A percentile compares a stretch with the other conserved stretches of the same genome.
Evolutionary conservation across 129 eudicot species (phyloP).

Genomic region (Flaveria trinervia): DNA sequence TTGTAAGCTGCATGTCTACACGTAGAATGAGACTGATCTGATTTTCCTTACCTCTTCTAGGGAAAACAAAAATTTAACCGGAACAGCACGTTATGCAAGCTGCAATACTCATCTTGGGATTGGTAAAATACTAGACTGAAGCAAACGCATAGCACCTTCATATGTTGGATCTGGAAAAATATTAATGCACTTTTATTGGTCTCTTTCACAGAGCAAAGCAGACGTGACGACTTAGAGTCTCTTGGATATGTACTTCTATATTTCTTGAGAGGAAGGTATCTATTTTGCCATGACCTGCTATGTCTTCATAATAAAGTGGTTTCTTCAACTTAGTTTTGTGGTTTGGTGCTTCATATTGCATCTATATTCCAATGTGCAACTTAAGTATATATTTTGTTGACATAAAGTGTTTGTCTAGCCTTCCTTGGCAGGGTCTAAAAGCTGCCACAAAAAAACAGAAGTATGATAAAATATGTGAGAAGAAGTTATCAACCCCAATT

Average conservation of each 20-base stretch:
- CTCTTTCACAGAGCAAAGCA: constrained; percentile 77
- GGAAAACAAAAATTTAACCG: constrained; percentile 90
- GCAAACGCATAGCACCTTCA: neutral
- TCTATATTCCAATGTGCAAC: neutral
- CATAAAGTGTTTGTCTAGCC: constrained; percentile 48
- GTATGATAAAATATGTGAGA: constrained; percentile 97
- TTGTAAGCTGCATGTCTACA: neutral
- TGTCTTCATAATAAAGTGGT: neutral
- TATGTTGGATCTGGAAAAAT: neutral
- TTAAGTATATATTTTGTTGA: constrained; percentile 17
- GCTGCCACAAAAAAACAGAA: constrained; percentile 95
- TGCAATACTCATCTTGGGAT: constrained; percentile 98
- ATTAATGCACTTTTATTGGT: neutral
- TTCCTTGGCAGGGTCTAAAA: constrained; percentile 98
- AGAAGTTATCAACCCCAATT: constrained; percentile 89
- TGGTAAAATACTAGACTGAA: constrained; percentile 39
- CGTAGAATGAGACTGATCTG: neutral
- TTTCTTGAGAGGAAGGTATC: constrained; percentile 83
- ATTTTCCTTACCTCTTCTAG: constrained; percentile 32
- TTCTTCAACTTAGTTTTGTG: neutral
- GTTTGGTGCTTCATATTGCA: neutral
- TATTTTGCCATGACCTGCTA: constrained; percentile 16
- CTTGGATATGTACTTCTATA: constrained; percentile 96
- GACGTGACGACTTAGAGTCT: constrained; percentile 22
- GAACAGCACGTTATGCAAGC: constrained; percentile 97